Percentiles rank a stretch among this genome's conserved stretches.
These are phyloP conservation scores for Prinsepia uniflora DNA, from an alignment of 306 rosid genomes.

Conservation along the genomic window DNA sequence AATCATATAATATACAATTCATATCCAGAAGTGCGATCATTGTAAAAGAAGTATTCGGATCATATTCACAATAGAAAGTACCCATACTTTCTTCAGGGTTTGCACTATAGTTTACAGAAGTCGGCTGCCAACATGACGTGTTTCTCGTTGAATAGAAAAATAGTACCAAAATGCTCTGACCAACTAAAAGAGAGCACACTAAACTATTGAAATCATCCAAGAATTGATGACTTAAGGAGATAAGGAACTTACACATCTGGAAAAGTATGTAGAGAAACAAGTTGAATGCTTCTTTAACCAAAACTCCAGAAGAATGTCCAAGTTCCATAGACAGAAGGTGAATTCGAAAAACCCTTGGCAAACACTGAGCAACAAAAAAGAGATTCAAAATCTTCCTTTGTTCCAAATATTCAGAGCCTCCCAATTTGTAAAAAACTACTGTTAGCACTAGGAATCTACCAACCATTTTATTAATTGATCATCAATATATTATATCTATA, in stretches of 20 bases:
- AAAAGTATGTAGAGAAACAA: slow-evolving; percentile 28
- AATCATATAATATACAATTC: slow-evolving; percentile 7
- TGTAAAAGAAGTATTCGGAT: too few relatives aligned
- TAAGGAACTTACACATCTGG: slow-evolving; percentile 30
- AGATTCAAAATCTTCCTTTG: slow-evolving; percentile 18
- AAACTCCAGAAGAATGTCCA: slow-evolving; percentile 4
- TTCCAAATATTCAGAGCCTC: slow-evolving; percentile 20
- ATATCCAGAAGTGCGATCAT: neutral
- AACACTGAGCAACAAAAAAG: slow-evolving; percentile 31
- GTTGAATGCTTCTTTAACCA: slow-evolving; percentile 26
- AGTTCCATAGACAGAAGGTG: slow-evolving; percentile 20
- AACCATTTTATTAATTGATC: neutral
- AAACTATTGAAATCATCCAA: neutral
- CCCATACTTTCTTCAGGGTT: neutral
- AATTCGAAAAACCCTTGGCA: slow-evolving; percentile 27
- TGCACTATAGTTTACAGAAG: neutral
- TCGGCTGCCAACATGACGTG: slow-evolving; percentile 23
- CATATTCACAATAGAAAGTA: neutral
- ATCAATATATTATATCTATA: neutral
- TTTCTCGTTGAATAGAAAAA: slow-evolving; percentile 27
- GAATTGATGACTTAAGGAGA: neutral
- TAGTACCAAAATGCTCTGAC: slow-evolving; percentile 36
- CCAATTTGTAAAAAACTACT: slow-evolving; percentile 14
- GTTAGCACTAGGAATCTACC: slow-evolving; percentile 21
- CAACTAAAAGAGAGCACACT: slow-evolving; percentile 5